phyloP scores from a whole-genome alignment of 768 basidiomycete genomes.

The Rhodocollybia butyracea region DNA sequence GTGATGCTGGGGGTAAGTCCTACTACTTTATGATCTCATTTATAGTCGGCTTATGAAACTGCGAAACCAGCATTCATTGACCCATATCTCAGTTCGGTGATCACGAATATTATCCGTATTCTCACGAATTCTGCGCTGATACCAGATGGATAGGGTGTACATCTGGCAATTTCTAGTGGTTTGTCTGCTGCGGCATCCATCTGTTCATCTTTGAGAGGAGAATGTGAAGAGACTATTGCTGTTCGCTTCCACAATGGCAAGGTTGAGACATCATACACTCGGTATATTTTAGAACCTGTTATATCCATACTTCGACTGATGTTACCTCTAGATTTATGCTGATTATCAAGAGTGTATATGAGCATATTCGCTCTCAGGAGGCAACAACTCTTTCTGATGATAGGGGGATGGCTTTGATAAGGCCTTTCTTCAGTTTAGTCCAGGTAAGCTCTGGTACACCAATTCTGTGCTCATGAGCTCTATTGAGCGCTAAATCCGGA shows the following conservation, averaged over 20 bases:
- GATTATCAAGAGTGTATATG: slow-evolving; percentile 49
- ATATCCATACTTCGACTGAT: background rate
- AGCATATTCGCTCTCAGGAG: slow-evolving; percentile 44
- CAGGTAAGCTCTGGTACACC: background rate
- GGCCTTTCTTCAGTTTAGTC: slow-evolving; percentile 42
- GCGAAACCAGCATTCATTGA: slow-evolving; percentile 47
- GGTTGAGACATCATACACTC: slow-evolving; percentile 32
- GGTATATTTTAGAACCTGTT: slow-evolving; percentile 14
- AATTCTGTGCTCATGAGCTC: background rate
- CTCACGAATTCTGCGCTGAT: background rate
- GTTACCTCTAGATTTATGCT: slow-evolving; percentile 42
- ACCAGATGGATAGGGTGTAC: slow-evolving; percentile 25
- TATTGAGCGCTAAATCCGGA: background rate
- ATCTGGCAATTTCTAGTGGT: slow-evolving; percentile 36
- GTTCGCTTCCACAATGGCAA: slow-evolving; percentile 31
- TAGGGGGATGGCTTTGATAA: slow-evolving; percentile 46
- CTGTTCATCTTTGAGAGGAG: slow-evolving; percentile 29
- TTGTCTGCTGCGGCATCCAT: slow-evolving; percentile 36
- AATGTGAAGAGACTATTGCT: slow-evolving; percentile 25
- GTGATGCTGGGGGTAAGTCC: slow-evolving; percentile 38
- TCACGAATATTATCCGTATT: background rate
- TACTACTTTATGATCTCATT: background rate
- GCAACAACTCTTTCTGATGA: slow-evolving; percentile 37
- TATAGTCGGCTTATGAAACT: too few species aligned
- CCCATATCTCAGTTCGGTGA: slow-evolving; percentile 36